Evolutionary conservation across 257 asterid genomes (phyloP), one percentile per base, ranked within the genome.

Genomic region (Nicotiana paniculata): DNA sequence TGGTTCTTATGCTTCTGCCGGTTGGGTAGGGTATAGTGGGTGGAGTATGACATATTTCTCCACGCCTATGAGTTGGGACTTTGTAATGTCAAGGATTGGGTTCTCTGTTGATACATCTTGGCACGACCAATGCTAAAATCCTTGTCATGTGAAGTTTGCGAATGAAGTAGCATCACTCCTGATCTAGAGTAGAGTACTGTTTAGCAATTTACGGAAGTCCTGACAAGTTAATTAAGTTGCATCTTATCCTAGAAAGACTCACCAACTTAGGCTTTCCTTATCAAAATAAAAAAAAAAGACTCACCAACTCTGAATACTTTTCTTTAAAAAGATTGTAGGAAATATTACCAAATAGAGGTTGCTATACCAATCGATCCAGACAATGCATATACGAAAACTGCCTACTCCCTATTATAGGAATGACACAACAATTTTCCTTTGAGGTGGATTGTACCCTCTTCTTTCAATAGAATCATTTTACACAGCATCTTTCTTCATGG

Each of bases 201-300:
- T 74, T 51, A 51, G 6, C 11, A 26, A 24, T 74, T 51, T 74
- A 26, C 35, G 0, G 62, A 51, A 51, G 80, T 28, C 64, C 30
- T 75, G 48, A 28, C 80, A 51, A 75, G 64, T 51, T 72, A 21
- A 21, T 67, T 75, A 53, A 74, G 26, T 74, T 53, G 64, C 48
- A 75, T 75, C 63, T 51, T 75, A 16, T 75, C 64, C 80, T 75
- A 3, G 80, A 51, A 75, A 75, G 64, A 28, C 28, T 53, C 63
- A 26, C 43, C 9, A 53, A 28, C 28, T 16, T 32, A 32, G 35
- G 35, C 5, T 32, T 32, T 32, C 35, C 35, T 32, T 32, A 32
- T 32, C 35, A 32, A 32, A 32, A 32, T 1, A 32, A 2, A 32
- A 32, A 32, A 3, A 48, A 51, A 75, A 75, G 64, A 28, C 17